Percentiles rank a stretch among this genome's conserved stretches.
phyloP scores from a whole-genome alignment of 768 basidiomycete species.

The Pulveroboletus sp. region DNA sequence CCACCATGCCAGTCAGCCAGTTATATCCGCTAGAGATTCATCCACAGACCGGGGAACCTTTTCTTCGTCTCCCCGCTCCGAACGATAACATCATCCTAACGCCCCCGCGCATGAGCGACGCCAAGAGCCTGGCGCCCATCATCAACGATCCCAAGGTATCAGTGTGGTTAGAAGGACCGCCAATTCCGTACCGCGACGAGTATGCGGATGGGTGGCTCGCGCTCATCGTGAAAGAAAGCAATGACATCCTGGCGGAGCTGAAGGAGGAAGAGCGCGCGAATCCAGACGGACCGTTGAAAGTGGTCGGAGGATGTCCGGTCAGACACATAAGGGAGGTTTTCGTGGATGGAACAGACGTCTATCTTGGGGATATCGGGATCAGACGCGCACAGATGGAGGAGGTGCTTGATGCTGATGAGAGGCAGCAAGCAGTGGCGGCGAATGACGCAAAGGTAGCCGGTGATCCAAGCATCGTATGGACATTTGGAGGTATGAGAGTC shows the following conservation, averaged over 20 bases:
- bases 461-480: constrained; percentile 57
- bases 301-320: constrained; percentile 48
- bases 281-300: constrained; percentile 23
- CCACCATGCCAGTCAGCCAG: constrained; percentile 21
- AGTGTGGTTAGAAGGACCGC: constrained; percentile 43
- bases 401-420: constrained; percentile 35
- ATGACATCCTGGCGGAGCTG: constrained; percentile 19
- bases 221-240: constrained; percentile 16
- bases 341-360: constrained; percentile 50
- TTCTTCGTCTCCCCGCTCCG: constrained; percentile 49
- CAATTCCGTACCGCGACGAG: constrained; percentile 48
- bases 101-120: constrained; percentile 49
- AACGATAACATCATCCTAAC: constrained; percentile 55
- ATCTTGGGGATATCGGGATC: constrained; percentile 42
- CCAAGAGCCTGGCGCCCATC: constrained; percentile 31
- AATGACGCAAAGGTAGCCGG: constrained; percentile 43
- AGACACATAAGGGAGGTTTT: constrained; percentile 48
- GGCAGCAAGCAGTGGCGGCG: constrained; percentile 32
- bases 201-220: constrained; percentile 39
- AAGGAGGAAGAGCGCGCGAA: constrained; percentile 13
- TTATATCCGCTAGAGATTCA: constrained; percentile 41
- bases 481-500: constrained; percentile 49
- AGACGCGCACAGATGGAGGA: constrained; percentile 26
- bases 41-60: constrained; percentile 45
- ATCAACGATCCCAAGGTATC: constrained; percentile 51